Conservation (phyloP, 1,284 basidiomycete species). For the Coniferiporia weirii region DNA sequence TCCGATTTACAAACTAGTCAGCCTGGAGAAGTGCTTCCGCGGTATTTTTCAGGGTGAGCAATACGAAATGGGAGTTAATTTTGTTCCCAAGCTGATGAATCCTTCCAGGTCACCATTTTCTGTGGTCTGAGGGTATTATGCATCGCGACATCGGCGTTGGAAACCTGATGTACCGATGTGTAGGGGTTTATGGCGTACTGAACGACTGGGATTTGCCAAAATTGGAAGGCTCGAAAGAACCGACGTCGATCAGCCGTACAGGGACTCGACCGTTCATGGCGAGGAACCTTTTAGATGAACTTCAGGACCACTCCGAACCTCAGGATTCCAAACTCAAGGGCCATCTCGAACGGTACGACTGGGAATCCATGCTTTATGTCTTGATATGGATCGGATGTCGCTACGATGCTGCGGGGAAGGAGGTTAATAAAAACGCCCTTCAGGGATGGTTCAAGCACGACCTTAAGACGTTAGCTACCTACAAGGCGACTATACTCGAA, state of each 20-base stretch:
- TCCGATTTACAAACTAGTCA: not conserved
- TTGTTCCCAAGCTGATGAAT: too few species aligned
- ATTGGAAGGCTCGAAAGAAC: not conserved
- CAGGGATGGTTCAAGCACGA: not conserved
- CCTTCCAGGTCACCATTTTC: not conserved
- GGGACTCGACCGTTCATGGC: not conserved
- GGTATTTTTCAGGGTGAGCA: not conserved
- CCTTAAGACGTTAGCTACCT: not conserved
- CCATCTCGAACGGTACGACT: not conserved
- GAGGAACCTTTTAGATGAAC: not conserved
- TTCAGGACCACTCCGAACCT: too few species aligned
- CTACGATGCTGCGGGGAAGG: not conserved
- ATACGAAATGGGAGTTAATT: not conserved
- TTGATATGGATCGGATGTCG: not conserved
- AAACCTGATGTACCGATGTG: not conserved
- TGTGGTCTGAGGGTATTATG: not conserved
- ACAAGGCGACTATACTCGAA: not conserved
- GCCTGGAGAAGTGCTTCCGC: not conserved
- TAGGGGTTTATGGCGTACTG: not conserved
- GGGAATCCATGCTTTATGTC: not conserved
- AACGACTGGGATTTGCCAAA: not conserved
- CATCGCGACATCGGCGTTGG: not conserved
- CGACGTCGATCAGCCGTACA: not conserved
- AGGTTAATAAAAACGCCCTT: not conserved
- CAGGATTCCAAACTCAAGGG: too few species aligned